A percentile compares a stretch with the other conserved stretches of the same genome.
phyloP scores from a whole-genome alignment of 148 eudicot genomes.

The Vaccinium macrocarpon region DNA sequence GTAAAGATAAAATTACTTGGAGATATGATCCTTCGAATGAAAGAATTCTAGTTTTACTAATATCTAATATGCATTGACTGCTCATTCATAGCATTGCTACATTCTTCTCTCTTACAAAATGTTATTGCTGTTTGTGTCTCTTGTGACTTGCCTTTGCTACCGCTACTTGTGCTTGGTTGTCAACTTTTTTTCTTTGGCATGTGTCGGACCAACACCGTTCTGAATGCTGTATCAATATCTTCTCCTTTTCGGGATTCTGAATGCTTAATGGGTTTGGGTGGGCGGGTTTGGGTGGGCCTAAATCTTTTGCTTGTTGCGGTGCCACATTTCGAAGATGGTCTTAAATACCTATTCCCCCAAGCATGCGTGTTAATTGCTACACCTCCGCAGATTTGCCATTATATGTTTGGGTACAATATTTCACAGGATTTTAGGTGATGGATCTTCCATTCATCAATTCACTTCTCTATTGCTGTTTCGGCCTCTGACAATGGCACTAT shows the following conservation, averaged over 20 bases:
- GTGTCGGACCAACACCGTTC: background rate
- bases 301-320: background rate
- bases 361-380: background rate
- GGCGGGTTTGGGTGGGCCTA: background rate
- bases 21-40: background rate
- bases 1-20: background rate
- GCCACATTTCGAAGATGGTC: background rate
- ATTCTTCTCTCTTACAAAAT: background rate
- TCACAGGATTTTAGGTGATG: background rate
- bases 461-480: background rate
- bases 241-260: background rate
- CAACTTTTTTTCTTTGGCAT: background rate
- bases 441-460: background rate
- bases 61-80: background rate
- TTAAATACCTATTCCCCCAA: background rate
- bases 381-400: background rate
- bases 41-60: background rate
- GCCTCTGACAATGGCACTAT: background rate
- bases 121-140: background rate
- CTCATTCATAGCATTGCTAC: background rate
- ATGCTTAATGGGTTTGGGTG: background rate
- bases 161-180: background rate
- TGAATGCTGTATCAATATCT: background rate
- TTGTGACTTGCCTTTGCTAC: background rate
- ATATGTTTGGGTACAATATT: background rate